Percentiles rank a stretch among this genome's conserved stretches.
Evolutionary conservation across 306 rosid genomes (phyloP).

Genomic region (Lathyrus oleraceus): DNA sequence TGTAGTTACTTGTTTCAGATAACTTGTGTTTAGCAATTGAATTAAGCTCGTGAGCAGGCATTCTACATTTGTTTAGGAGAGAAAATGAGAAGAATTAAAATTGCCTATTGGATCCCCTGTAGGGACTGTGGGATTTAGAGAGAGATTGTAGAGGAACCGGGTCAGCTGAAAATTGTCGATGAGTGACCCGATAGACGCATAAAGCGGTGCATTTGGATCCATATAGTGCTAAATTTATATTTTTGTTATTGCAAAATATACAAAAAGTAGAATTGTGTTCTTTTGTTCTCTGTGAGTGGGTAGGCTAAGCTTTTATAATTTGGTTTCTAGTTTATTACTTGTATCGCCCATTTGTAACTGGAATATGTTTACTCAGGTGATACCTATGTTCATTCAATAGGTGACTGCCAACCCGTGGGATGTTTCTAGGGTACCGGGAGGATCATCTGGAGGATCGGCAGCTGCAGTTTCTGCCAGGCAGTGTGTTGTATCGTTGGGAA

Average conservation of each 20-base stretch:
- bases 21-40: conserved; percentile 19
- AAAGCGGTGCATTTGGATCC: too few species aligned
- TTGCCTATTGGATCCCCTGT: neutral
- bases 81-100: conserved; percentile 1
- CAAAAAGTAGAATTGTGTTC: neutral
- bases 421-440: conserved; percentile 90
- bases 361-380: conserved; percentile 87
- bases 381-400: conserved; percentile 85
- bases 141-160: neutral
- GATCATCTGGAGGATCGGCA: conserved; percentile 97
- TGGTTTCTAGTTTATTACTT: conserved; percentile 22
- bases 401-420: conserved; percentile 99
- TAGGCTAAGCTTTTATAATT: conserved; percentile 9
- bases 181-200: conserved; percentile 2
- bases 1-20: conserved; percentile 12
- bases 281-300: neutral
- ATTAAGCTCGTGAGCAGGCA: neutral
- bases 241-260: neutral
- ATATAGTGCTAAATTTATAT: neutral
- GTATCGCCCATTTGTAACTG: conserved; percentile 51
- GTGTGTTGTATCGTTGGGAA: conserved; percentile 88
- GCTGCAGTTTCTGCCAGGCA: conserved; percentile 98
- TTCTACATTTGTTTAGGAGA: neutral
- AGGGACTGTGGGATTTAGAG: neutral
- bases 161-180: neutral